These are phyloP conservation scores for Boletus sp. DNA, from an alignment of 768 basidiomycete species.

Conservation along the genomic window DNA sequence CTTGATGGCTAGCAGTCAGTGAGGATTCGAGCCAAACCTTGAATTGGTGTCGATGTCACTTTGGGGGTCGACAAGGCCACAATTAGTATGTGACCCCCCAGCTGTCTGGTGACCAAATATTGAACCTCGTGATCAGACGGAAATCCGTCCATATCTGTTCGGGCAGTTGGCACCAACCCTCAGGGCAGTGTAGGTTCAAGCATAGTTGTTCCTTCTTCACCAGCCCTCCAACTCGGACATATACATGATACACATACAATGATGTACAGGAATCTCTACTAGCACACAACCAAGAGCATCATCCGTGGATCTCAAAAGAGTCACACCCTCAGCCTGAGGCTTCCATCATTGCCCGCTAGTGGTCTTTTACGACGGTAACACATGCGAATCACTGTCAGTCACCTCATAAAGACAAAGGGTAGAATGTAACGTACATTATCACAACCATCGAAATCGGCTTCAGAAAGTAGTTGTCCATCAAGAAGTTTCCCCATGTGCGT, in stretches of 20 bases:
- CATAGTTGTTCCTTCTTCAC: no score
- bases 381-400: background rate
- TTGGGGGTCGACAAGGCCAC: background rate
- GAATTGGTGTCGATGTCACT: background rate
- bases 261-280: background rate
- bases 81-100: slow-evolving; percentile 9
- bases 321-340: background rate
- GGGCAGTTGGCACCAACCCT: no score
- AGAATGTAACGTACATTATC: slow-evolving; percentile 1
- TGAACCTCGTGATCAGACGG: no score
- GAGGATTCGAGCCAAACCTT: no score
- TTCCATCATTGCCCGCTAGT: background rate
- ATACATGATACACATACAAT: background rate
- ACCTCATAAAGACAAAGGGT: background rate
- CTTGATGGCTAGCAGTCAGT: no score
- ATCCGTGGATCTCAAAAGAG: background rate
- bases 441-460: slow-evolving; percentile 2
- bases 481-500: slow-evolving; percentile 46
- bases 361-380: background rate
- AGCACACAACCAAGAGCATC: background rate
- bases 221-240: background rate
- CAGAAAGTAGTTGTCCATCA: slow-evolving; percentile 22
- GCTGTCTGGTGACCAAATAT: no score
- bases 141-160: no score
- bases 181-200: no score